Base-by-base conservation (phyloP, 768 basidiomycete genomes). In the Amanita muscaria region DNA sequence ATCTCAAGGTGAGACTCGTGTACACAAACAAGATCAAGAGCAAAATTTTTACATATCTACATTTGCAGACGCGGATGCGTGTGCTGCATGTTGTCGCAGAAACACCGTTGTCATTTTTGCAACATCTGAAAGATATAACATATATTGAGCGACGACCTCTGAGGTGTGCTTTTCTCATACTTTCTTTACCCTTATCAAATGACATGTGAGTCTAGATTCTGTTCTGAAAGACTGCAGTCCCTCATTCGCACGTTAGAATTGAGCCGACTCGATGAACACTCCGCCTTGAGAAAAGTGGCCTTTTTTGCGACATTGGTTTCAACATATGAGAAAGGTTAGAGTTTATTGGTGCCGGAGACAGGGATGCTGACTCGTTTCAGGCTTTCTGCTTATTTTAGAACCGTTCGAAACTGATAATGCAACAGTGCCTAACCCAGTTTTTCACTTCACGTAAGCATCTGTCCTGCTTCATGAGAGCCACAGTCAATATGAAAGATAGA, bases 1-100 rank as follows among this genome's bases (percentile, higher is more conserved):
- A 99, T 63, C 75, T 99, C 42, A 99, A 98, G 77, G 94, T 91
- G 40, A 16, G 43, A 32, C 16, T 19, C 40, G 29, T 39, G 22
- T n/a, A 48, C 30, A 9, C 35, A 10, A 19, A 27, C 16, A 24
- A 11, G 31, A 16, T 34, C n/a, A n/a, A n/a, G n/a, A n/a, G n/a
- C n/a, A n/a, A n/a, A n/a, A n/a, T 18, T 15, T 29, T 44, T 29
- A 16, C 22, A 3, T 48, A 50, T 21, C 19, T 15, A 22, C 32
- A 32, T 33, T 21, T 23, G 18, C 15, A 97, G 93, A 98, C 94
- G 14, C 78, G 96, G 43, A 98, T 98, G 94, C 82, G 96, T 40
- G 96, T 99, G n/a, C 68, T 97, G 21, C 96, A 98, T 59, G 96
- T 99, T 49, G 96, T 99, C 11, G 96, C 96, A 14, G 96, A 99